Base-by-base conservation (phyloP, 2,329 filamentous ascomycete genomes). In the Cryphonectria radicalis region DNA sequence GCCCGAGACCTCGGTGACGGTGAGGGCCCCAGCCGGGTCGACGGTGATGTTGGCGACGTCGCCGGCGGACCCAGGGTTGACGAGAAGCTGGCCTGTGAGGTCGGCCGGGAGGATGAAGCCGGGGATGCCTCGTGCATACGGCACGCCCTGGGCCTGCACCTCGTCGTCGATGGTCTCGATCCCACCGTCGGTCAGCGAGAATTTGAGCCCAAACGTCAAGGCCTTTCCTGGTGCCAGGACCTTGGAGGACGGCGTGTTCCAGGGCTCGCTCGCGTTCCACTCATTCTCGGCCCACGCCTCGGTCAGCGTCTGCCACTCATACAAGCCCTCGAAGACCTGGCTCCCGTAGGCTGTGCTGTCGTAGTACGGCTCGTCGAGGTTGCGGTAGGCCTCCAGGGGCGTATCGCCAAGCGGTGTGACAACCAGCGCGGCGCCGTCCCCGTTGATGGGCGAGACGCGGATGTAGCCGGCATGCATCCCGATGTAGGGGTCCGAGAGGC, bases 261-360 rank as follows among this genome's bases (percentile, higher is more conserved):
- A 90, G 0, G 88, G 87, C 2, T 80, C 76, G 0, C 77, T 79
- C 0, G 70, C 75, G 0, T 79, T 81, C 88, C 88, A 90, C 74
- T 90, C 87, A 0, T 84, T 84, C 72, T 89, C 85, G 0, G 86
- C 85, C 78, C 84, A 90, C 0, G 87, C 87, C 69, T 84, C 81
- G 17, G 82, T 85, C 67, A 87, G 81, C 0, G 86, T 82, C 74
- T 89, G 85, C 87, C 87, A 90, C 74, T 89, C 87, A 71, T 90
- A 90, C 72, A 87, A 84, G 0, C 88, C 88, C 74, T 90, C 88
- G 71, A 87, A 90, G 0, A 84, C 86, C 74, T 90, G 88, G 63
- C 83, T 86, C 6, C 80, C 81, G 75, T 89, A 89, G 13, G 73
- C 75, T 0, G 82, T 82, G 13, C 76, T 78, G 0, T 80, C 78